Percentiles rank a stretch among this genome's conserved stretches.
These are phyloP conservation scores for Clonostachys rhizophaga DNA, from an alignment of 2,329 filamentous ascomycete genomes.

Conservation along the genomic window DNA sequence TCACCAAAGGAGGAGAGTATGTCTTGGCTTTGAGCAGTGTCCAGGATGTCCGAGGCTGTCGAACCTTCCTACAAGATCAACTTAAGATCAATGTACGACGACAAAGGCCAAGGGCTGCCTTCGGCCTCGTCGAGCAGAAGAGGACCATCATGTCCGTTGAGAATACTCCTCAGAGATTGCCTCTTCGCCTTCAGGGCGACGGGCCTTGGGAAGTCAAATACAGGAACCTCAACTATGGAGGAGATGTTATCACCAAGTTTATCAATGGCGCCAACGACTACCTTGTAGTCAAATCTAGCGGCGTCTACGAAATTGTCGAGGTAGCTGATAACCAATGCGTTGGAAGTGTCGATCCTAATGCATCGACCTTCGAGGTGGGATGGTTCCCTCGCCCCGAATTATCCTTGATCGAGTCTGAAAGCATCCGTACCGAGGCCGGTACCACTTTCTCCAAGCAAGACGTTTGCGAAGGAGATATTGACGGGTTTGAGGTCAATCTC, in stretches of 20 bases:
- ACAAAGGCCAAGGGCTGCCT: constrained; percentile 81
- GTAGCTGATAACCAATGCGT: constrained; percentile 79
- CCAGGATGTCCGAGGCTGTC: constrained; percentile 82
- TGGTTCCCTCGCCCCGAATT: constrained; percentile 82
- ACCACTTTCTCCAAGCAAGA: constrained; percentile 67
- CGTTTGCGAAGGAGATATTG: constrained; percentile 92
- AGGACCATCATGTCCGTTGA: constrained; percentile 73
- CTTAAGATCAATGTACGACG: constrained; percentile 81
- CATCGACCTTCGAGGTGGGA: constrained; percentile 71
- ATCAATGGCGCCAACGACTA: constrained; percentile 60
- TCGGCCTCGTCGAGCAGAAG: constrained; percentile 81
- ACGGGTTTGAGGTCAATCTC: constrained; percentile 77
- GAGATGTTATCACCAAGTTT: constrained; percentile 36
- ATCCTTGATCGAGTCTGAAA: constrained; percentile 59
- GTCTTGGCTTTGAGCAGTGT: constrained; percentile 80
- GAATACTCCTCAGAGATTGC: constrained; percentile 67
- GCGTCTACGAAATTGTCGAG: constrained; percentile 74
- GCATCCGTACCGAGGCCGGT: constrained; percentile 44
- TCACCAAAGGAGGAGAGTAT: constrained; percentile 85
- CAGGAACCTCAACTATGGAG: constrained; percentile 54
- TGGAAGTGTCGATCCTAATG: constrained; percentile 70
- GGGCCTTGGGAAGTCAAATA: constrained; percentile 80
- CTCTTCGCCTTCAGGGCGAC: constrained; percentile 80
- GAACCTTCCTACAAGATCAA: constrained; percentile 79
- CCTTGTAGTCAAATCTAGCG: constrained; percentile 60